Base-by-base conservation (phyloP, 805 yeast species). In the Hanseniaspora thailandica region DNA sequence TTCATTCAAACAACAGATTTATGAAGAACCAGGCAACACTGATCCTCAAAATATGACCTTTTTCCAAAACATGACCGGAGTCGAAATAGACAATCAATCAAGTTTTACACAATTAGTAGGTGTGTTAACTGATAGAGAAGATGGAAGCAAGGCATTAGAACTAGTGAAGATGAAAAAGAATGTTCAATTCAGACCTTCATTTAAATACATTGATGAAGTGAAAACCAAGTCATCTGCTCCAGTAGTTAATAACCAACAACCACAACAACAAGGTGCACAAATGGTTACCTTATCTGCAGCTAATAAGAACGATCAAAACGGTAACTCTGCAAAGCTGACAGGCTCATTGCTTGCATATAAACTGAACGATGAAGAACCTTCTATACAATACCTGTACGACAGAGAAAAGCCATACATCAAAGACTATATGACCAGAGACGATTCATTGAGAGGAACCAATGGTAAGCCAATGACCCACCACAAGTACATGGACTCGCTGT, bases 261-360 rank as follows among this genome's bases (percentile, higher is more conserved):
- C 73, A 39, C 59, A 67, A 6, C 64, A 70, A n/a, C 69, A 71
- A 55, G 67, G 69, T 22, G 75, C 80, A 2, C 80, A 81, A 54
- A 82, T 84, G 22, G 83, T 84, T 28, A 88, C 86, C 48, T 80
- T 84, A 86, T 74, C 84, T 15, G 90, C 84, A 4, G 83, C 81
- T 61, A 72, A 80, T 23, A 66, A 77, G 0, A 71, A 75, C 30
- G 82, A 76, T 58, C 77, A 76, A 40, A 74, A 77, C 2, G 80
- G 80, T 48, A 74, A 73, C 13, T 17, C 34, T 4, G 33, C 31
- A 22, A 73, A 84, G 61, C 71, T 80, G 55, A 81, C 86, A 15
- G 84, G 84, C n/a, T 86, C 89, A 0, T 68, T 84, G 26, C 66
- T 74, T 54, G 80, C 84, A n/a, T 76, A 77, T 58, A 81, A 80